These are phyloP conservation scores for Colletotrichum godetiae DNA, from an alignment of 2,329 filamentous ascomycete species.

Conservation along the genomic window DNA sequence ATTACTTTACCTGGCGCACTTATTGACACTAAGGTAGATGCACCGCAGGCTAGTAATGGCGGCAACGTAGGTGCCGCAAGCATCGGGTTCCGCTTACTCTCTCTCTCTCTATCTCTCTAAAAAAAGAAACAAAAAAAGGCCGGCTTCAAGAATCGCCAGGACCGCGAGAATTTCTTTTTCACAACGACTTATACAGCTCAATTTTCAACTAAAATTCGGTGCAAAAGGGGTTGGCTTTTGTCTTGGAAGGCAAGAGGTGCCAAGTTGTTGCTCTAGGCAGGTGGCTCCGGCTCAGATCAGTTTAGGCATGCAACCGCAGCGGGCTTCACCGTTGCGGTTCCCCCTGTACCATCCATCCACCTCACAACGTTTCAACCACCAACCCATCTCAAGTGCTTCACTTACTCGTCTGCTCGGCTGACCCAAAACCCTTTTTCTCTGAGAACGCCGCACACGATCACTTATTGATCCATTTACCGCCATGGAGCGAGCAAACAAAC, in stretches of 20 bases:
- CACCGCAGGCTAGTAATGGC: too few species aligned
- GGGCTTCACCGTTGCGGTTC: background rate
- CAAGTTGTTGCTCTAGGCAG: background rate
- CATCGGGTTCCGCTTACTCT: too few species aligned
- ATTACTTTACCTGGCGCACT: too few species aligned
- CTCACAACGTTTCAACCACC: background rate
- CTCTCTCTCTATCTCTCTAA: too few species aligned
- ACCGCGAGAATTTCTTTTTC: too few species aligned
- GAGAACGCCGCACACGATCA: background rate
- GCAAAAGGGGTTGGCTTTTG: background rate
- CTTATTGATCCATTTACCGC: background rate
- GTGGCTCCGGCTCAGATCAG: background rate
- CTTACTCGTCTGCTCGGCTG: background rate
- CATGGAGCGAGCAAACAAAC: slow-evolving; percentile 48
- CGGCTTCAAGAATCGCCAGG: background rate
- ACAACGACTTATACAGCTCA: too few species aligned
- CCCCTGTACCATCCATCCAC: background rate
- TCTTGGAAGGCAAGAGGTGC: background rate
- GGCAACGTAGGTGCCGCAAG: too few species aligned
- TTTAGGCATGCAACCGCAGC: background rate
- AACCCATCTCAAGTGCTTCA: background rate
- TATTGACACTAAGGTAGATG: too few species aligned
- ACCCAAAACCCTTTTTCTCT: too few species aligned
- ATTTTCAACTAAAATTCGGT: background rate
- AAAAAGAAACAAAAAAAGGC: too few species aligned